Percentiles rank a stretch among this genome's conserved stretches.
phyloP scores from a whole-genome alignment of 257 asterid species.

The Solanum ossicruentum region DNA sequence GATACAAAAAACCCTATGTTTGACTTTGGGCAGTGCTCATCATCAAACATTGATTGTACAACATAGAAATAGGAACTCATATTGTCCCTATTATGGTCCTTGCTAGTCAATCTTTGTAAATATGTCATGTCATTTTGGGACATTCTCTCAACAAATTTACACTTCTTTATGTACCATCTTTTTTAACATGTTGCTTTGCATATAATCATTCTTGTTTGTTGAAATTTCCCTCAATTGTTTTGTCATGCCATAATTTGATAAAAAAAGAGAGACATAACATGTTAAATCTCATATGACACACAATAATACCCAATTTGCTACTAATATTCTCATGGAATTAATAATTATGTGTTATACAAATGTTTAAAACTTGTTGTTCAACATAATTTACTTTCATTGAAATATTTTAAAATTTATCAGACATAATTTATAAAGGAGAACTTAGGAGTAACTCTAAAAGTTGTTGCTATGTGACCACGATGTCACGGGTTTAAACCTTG shows the following conservation, averaged over 20 bases:
- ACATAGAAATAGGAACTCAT: neutral
- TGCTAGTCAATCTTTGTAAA: neutral
- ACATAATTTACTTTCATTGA: neutral
- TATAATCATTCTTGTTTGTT: neutral
- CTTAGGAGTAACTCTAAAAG: too few species aligned
- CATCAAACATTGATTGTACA: slow-evolving; percentile 2
- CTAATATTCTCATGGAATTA: neutral
- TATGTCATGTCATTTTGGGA: slow-evolving; percentile 1
- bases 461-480: too few species aligned
- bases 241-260: neutral
- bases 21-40: slow-evolving; percentile 1
- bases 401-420: neutral
- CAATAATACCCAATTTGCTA: neutral
- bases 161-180: neutral
- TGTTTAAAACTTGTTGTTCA: neutral
- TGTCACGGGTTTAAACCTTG: too few species aligned
- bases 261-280: neutral
- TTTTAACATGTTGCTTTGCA: neutral
- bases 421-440: neutral
- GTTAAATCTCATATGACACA: neutral
- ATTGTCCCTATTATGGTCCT: neutral
- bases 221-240: neutral
- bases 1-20: neutral
- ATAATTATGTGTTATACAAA: neutral
- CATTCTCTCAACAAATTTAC: neutral